phyloP scores from a whole-genome alignment of 805 yeast species.

The Candida alai region DNA sequence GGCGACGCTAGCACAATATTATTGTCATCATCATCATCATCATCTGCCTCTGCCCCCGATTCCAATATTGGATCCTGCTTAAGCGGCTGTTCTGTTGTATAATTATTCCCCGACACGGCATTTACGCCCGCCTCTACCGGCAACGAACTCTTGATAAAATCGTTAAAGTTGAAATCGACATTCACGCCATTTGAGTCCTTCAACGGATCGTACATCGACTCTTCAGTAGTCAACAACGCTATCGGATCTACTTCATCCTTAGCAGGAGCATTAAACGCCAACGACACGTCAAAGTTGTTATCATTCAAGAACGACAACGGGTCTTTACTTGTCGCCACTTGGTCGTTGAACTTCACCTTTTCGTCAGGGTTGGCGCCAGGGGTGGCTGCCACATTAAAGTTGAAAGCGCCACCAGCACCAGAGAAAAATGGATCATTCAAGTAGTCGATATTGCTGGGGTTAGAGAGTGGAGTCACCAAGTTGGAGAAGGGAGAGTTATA shows the following conservation, averaged over 20 bases:
- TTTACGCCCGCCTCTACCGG: conserved; percentile 23
- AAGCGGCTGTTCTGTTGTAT: conserved; percentile 1
- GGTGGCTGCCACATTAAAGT: conserved; percentile 4
- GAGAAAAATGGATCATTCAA: conserved; percentile 17
- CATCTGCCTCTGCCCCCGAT: conserved; percentile 15
- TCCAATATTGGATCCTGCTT: neutral
- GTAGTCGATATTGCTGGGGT: conserved; percentile 10
- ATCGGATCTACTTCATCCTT: conserved; percentile 33
- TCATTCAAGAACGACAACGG: conserved; percentile 47
- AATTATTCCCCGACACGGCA: neutral
- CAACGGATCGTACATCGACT: conserved; percentile 54
- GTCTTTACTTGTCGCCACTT: conserved; percentile 23
- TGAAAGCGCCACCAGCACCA: conserved; percentile 7
- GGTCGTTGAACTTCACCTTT: too few species aligned
- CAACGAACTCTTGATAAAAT: conserved; percentile 30
- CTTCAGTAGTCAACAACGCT: conserved; percentile 48
- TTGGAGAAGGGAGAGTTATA: conserved; percentile 19
- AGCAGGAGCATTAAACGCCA: conserved; percentile 42
- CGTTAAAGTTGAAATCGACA: conserved; percentile 35
- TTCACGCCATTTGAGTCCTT: conserved; percentile 19
- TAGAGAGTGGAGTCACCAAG: conserved; percentile 16
- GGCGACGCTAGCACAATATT: conserved; percentile 70
- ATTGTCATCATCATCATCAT: conserved; percentile 22
- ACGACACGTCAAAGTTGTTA: conserved; percentile 49
- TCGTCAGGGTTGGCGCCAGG: conserved; percentile 2